Conservation (phyloP, 176 grass and related monocot genomes). For the Secale cereale region DNA sequence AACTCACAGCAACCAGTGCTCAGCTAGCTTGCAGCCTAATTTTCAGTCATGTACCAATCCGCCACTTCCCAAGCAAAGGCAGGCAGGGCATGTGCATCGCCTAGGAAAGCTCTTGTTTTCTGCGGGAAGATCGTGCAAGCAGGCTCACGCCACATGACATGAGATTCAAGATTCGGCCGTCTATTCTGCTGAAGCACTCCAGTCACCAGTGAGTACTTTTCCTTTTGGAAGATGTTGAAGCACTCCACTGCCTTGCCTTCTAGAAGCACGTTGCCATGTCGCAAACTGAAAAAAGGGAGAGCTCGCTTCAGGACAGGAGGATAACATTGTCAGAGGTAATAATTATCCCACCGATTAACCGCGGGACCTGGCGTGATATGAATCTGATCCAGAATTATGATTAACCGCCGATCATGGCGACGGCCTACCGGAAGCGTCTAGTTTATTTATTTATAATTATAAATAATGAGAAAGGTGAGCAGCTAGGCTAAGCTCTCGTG, state of each 20-base stretch:
- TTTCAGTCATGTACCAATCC: no score
- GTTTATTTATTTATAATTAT: no score
- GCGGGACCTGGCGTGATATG: background rate
- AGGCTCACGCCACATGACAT: background rate
- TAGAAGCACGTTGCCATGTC: background rate
- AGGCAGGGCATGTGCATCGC: background rate
- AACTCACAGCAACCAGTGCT: background rate
- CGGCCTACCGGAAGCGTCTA: background rate
- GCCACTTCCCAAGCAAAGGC: no score
- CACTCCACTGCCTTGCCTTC: background rate
- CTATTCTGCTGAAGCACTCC: background rate
- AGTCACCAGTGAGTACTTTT: no score
- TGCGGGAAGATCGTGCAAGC: background rate
- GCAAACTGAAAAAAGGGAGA: background rate
- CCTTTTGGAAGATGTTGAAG: no score
- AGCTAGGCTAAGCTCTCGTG: background rate
- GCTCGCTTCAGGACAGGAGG: background rate
- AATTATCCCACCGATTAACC: no score
- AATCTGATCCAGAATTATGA: background rate
- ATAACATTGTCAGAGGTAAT: background rate
- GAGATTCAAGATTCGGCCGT: background rate
- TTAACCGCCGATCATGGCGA: background rate
- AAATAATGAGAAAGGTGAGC: background rate
- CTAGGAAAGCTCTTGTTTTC: background rate
- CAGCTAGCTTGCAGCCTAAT: no score